Evolutionary conservation across 768 basidiomycete species (phyloP).

Genomic region (Pilatotrama ljubarskyi): DNA sequence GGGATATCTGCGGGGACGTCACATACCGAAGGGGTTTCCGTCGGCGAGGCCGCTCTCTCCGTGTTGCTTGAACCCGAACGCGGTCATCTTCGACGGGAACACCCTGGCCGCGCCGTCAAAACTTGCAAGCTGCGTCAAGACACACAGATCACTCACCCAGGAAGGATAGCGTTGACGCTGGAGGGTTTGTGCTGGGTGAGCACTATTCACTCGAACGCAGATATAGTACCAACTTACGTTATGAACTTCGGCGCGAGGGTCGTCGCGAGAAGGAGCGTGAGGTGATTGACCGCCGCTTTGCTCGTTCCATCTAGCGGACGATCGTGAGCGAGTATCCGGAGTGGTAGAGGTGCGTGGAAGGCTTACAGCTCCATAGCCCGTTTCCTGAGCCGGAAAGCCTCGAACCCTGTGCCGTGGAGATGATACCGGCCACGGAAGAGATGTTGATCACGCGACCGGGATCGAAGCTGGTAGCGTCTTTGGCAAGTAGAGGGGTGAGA

Average conservation of each 20-base stretch:
- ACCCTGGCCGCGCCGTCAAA: constrained; percentile 41
- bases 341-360: background rate
- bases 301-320: constrained; percentile 63
- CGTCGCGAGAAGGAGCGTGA: constrained; percentile 69
- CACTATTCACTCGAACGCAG: background rate
- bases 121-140: background rate
- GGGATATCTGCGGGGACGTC: background rate
- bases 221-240: constrained; percentile 57
- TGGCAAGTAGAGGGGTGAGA: constrained; percentile 62
- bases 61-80: constrained; percentile 57
- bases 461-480: constrained; percentile 59
- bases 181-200: background rate
- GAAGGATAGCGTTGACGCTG: constrained; percentile 83
- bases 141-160: constrained; percentile 51
- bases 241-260: constrained; percentile 61
- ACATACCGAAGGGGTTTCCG: constrained; percentile 63
- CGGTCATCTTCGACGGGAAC: constrained; percentile 86
- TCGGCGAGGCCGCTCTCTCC: constrained; percentile 54
- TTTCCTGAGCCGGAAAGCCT: constrained; percentile 51
- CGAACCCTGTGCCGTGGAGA: constrained; percentile 49
- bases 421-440: constrained; percentile 66
- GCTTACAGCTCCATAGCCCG: constrained; percentile 82
- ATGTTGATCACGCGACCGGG: constrained; percentile 83
- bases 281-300: constrained; percentile 86
- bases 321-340: background rate